Evolutionary conservation across 257 asterid species (phyloP), one percentile per base, ranked within the genome.

Genomic region (Henckelia pumila): DNA sequence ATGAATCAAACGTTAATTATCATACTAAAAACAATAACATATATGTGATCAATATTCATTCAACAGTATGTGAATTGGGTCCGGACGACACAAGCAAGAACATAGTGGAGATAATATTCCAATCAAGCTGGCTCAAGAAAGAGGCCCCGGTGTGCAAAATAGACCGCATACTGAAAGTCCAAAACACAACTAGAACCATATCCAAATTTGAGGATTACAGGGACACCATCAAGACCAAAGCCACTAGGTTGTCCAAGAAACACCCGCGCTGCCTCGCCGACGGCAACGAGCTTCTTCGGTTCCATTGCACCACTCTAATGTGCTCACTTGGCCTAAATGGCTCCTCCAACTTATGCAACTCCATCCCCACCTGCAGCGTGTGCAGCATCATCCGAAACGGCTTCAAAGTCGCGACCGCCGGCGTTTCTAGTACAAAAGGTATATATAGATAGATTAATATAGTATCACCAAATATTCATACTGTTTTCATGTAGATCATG

Each of bases 71-170:
- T 57, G 97, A 90, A 66, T 50, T 90, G 85, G 95, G 92, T 55
- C 81, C 88, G 1, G 95, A 90, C 61, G 97, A 90, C 75, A 88
- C 97, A 61, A 88, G 97, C 91, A 88, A 85, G 83, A 88, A 90
- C 94, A 88, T 90, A 71, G 95, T 90, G 77, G 97, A 90, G 83
- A 90, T 90, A 68, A 90, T 90, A 79, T 90, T 90, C 73, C 97
- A 90, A 71, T 90, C 97, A 73, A 90, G 97, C 68, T 90, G 97
- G 97, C 87, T 88, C 24, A 90, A 78, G 80, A 90, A 84, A 68
- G 84, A 81, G 65, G 71, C 79, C 59, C 94, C 95, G 59, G 84
- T 90, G 17, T 88, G 95, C 88, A 88, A 83, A 61, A 88, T 91
- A 23, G 97, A 91, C 55, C 81, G 97, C 32, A 88, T 91, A 64